Evolutionary conservation across 208 protist genomes (phyloP).

Genomic region (Herpetomonas samuelpessoai): DNA sequence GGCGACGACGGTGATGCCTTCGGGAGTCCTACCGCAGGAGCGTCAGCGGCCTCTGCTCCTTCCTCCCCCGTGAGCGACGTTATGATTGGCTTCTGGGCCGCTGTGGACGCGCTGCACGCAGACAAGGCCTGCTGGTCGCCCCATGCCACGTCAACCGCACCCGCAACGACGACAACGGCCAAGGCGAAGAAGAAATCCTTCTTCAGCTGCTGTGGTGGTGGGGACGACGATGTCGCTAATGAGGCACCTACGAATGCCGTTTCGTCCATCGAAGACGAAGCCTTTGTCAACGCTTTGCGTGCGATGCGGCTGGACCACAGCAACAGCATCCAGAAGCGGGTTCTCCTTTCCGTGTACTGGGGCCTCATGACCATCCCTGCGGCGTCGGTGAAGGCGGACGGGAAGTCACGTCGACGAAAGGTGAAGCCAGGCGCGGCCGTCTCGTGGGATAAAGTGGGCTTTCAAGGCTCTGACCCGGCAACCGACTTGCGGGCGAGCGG

Average conservation of each 20-base stretch:
- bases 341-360: constrained; percentile 64
- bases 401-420: background rate
- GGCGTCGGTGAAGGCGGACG: background rate
- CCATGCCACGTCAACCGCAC: background rate
- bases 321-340: constrained; percentile 33
- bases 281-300: constrained; percentile 28
- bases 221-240: constrained; percentile 5
- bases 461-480: constrained; percentile 75
- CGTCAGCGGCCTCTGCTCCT: too few species aligned
- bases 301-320: constrained; percentile 21
- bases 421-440: constrained; percentile 13
- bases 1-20: too few species aligned
- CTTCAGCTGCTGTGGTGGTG: constrained; percentile 21
- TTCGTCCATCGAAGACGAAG: constrained; percentile 1
- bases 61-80: background rate
- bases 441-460: constrained; percentile 70
- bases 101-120: background rate
- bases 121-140: background rate
- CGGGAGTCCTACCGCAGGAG: too few species aligned
- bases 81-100: background rate
- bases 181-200: constrained; percentile 18
- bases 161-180: background rate
- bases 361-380: constrained; percentile 11
- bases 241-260: constrained; percentile 6
- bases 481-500: constrained; percentile 80